phyloP scores from a whole-genome alignment of 2,329 filamentous ascomycete species.

The Fusarium drepaniforme region DNA sequence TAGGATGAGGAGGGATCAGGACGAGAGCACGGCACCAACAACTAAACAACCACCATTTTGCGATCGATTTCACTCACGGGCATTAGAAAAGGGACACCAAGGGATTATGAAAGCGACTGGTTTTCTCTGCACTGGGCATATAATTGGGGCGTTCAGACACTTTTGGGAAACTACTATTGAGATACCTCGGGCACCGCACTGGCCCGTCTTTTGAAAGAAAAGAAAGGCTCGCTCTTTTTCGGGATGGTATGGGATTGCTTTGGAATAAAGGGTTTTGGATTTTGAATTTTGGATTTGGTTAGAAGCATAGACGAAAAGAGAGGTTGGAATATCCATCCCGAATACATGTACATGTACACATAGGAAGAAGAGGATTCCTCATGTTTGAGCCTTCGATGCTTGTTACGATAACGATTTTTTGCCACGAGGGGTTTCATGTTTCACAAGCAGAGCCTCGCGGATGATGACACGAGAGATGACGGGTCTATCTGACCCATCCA shows the following conservation, averaged over 20 bases:
- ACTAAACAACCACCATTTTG: neutral
- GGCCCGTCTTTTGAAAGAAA: conserved; percentile 24
- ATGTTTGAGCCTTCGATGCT: neutral
- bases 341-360: conserved; percentile 28
- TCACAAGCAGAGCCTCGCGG: neutral
- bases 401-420: neutral
- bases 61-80: neutral
- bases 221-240: conserved; percentile 16
- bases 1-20: conserved; percentile 10
- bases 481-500: neutral
- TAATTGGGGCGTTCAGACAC: conserved; percentile 28
- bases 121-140: conserved; percentile 22
- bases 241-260: conserved; percentile 4
- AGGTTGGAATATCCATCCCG: conserved; percentile 27
- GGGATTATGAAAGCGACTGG: conserved; percentile 26
- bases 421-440: neutral
- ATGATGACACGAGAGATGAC: neutral
- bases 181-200: conserved; percentile 34
- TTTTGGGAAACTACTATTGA: conserved; percentile 19
- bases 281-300: conserved; percentile 17
- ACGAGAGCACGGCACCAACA: neutral
- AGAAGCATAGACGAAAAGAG: conserved; percentile 37
- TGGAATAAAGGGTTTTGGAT: conserved; percentile 8
- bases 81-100: conserved; percentile 1
- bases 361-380: neutral